Evolutionary conservation across 306 rosid species (phyloP).

Genomic region (Quercus wislizeni): DNA sequence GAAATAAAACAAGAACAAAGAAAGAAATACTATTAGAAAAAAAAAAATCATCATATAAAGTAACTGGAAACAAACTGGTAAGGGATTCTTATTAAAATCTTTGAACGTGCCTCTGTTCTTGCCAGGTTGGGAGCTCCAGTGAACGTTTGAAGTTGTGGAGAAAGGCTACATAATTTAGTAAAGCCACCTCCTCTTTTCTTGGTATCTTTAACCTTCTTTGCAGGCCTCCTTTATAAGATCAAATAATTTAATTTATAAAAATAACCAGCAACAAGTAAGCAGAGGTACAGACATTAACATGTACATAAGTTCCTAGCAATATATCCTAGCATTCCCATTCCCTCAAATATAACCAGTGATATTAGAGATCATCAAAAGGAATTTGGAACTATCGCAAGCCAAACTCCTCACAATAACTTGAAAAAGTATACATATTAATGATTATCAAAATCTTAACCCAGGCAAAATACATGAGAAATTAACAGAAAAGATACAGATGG

Average conservation of each 20-base stretch:
- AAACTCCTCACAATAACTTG: neutral
- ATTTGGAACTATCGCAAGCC: neutral
- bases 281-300: no score
- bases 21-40: neutral
- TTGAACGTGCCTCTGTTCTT: constrained; percentile 33
- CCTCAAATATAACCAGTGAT: no score
- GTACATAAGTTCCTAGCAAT: no score
- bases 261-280: no score
- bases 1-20: neutral
- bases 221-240: no score
- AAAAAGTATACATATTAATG: neutral
- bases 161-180: constrained; percentile 34
- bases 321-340: no score
- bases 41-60: neutral
- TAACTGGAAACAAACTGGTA: neutral
- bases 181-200: neutral
- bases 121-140: constrained; percentile 36
- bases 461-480: neutral
- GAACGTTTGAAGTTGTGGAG: constrained; percentile 40
- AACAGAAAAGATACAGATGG: neutral
- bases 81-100: neutral
- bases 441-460: neutral
- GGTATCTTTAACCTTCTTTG: no score
- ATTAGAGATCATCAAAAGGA: neutral
- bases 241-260: no score